Conservation (phyloP, 2,329 filamentous ascomycete genomes). For the Orbilia brochopaga region DNA sequence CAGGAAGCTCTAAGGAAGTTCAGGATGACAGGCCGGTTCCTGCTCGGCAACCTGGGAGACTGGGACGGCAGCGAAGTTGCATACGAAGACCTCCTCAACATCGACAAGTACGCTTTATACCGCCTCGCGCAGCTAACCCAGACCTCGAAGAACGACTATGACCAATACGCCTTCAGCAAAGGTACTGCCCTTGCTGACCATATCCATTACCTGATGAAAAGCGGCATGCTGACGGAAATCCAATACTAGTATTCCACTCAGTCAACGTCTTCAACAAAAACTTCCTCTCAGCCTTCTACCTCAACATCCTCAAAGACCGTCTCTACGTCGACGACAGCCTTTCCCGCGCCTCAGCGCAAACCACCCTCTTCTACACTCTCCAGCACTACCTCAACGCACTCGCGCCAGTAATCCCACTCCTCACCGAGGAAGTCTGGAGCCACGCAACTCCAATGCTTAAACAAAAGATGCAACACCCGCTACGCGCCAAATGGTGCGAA, state of each 20-base stretch:
- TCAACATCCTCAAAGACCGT: conserved; percentile 89
- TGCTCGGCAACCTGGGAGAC: conserved; percentile 69
- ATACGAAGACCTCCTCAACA: conserved; percentile 53
- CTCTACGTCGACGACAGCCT: conserved; percentile 81
- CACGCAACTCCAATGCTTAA: conserved; percentile 50
- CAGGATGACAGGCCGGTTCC: conserved; percentile 85
- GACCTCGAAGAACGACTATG: conserved; percentile 36
- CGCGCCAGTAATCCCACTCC: conserved; percentile 53
- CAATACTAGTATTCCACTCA: conserved; percentile 36
- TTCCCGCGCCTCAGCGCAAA: conserved; percentile 66
- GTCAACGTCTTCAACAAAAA: conserved; percentile 67
- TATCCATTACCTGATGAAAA: conserved; percentile 8
- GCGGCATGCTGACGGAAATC: conserved; percentile 57
- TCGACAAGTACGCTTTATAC: conserved; percentile 60
- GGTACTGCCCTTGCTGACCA: conserved; percentile 10
- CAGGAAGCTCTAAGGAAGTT: conserved; percentile 83
- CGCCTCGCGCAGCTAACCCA: conserved; percentile 55
- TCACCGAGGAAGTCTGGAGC: conserved; percentile 53
- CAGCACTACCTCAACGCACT: conserved; percentile 57
- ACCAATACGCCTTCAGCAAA: conserved; percentile 36
- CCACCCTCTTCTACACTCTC: conserved; percentile 63
- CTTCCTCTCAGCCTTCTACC: conserved; percentile 90
- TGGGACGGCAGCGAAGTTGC: conserved; percentile 57
- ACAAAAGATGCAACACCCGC: conserved; percentile 47
- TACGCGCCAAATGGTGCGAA: conserved; percentile 23